phyloP scores from a whole-genome alignment of 192 early-diverging fungal genomes.

The Backusella westeae region DNA sequence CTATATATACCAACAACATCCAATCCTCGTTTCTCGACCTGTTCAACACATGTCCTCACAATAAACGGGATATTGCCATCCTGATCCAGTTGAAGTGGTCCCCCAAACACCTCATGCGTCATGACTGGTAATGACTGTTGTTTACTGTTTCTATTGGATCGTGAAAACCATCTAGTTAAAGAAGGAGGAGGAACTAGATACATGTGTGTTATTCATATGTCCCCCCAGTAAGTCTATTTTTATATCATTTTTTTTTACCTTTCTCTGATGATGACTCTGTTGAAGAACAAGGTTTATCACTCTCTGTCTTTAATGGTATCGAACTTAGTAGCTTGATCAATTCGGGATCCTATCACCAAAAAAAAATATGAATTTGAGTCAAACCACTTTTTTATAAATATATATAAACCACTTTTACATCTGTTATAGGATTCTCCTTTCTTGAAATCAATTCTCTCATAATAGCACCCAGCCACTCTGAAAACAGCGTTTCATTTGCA shows the following conservation, averaged over 20 bases:
- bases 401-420: background rate
- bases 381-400: background rate
- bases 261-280: background rate
- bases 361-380: background rate
- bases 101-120: slow-evolving; percentile 33
- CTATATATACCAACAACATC: slow-evolving; percentile 76
- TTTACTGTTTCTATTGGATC: background rate
- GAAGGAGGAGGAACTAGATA: background rate
- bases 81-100: slow-evolving; percentile 15
- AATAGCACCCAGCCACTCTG: slow-evolving; percentile 35
- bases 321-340: slow-evolving; percentile 4
- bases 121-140: background rate
- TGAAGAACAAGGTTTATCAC: background rate
- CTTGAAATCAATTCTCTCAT: slow-evolving; percentile 37
- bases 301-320: slow-evolving; percentile 2
- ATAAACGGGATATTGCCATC: slow-evolving; percentile 56
- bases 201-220: background rate
- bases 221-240: too few relatives aligned
- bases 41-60: slow-evolving; percentile 63
- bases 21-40: slow-evolving; percentile 69
- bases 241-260: background rate
- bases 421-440: slow-evolving; percentile 22
- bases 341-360: background rate
- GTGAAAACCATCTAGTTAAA: slow-evolving; percentile 5
- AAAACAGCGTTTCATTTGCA: slow-evolving; percentile 29